phyloP scores from a whole-genome alignment of 148 eudicot genomes.

The Dianthus caryophyllus region DNA sequence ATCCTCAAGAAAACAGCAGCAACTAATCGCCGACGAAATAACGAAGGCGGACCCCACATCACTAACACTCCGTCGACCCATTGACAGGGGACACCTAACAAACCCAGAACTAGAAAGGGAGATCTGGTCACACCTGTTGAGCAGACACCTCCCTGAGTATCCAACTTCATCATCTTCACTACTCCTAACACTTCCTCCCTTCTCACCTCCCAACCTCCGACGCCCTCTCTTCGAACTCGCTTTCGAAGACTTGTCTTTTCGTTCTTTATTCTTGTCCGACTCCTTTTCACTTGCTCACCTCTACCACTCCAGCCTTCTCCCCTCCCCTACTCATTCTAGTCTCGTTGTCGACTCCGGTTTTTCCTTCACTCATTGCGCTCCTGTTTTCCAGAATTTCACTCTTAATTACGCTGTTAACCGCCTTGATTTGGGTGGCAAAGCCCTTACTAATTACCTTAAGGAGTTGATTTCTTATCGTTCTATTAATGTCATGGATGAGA shows the following conservation, averaged over 20 bases:
- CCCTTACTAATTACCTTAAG: conserved; percentile 76
- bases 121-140: conserved; percentile 81
- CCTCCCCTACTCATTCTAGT: conserved; percentile 69
- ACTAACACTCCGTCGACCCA: conserved; percentile 75
- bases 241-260: conserved; percentile 75
- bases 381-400: conserved; percentile 72
- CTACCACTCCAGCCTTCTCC: conserved; percentile 61
- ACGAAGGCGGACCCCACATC: conserved; percentile 65
- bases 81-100: conserved; percentile 80
- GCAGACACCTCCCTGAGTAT: conserved; percentile 28
- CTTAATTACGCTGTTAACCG: conserved; percentile 76
- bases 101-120: conserved; percentile 79
- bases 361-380: conserved; percentile 68
- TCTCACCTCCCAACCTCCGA: conserved; percentile 34
- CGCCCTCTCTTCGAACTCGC: conserved; percentile 56
- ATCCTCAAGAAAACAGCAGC: conserved; percentile 46
- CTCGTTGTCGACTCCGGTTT: conserved; percentile 88
- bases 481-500: conserved; percentile 94
- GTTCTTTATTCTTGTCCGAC: conserved; percentile 56
- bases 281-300: conserved; percentile 61
- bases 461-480: conserved; percentile 79
- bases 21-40: conserved; percentile 47
- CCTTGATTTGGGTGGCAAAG: conserved; percentile 91
- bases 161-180: conserved; percentile 53
- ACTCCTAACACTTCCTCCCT: conserved; percentile 37